Base-by-base conservation (phyloP, 2,329 filamentous ascomycete species). In the Coccinonectria pachysandricola region DNA sequence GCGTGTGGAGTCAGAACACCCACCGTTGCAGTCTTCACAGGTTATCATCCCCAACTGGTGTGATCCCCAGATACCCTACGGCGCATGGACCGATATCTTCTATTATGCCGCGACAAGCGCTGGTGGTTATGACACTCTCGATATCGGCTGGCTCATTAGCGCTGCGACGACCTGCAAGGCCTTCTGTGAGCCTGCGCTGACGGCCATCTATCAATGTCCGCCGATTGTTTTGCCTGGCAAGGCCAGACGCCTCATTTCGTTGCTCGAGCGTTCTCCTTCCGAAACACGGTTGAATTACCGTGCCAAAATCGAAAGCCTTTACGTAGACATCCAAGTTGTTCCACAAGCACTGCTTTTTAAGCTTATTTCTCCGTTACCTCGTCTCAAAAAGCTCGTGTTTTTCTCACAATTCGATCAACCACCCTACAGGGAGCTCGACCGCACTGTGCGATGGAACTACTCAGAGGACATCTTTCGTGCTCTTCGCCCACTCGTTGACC, bases 101-200 rank as follows among this genome's bases (percentile, higher is more conserved):
- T 56, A 69, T 23, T 75, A 72, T 49, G 76, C 81, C 8, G n/a
- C n/a, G n/a, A 72, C 78, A 10, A 64, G 65, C 25, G 55, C 62
- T 16, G 40, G 46, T 7, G 43, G 49, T 1, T 46, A 56, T 5
- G 56, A 56, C n/a, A 44, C 60, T 55, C 40, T 58, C 46, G 58
- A 61, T 43, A 63, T 61, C 8, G 60, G 64, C 41, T 85, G 79
- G 79, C 67, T 92, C 6, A 53, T 79, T 7, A 60, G 63, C n/a
- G 58, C 70, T 22, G 73, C 79, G 18, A 62, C 65, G 2, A 57
- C 74, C 10, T 87, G 78, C 40, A 69, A 63, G 26, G 52, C 64
- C 3, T 84, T 87, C 31, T 58, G 70, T 0, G 82, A 86, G 42
- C 79, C 84, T 5, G 81, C 81, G 2, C 54, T 91, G 26, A 75